Evolutionary conservation across 208 protist genomes (phyloP).

Genomic region (Trypanosoma lewisi): DNA sequence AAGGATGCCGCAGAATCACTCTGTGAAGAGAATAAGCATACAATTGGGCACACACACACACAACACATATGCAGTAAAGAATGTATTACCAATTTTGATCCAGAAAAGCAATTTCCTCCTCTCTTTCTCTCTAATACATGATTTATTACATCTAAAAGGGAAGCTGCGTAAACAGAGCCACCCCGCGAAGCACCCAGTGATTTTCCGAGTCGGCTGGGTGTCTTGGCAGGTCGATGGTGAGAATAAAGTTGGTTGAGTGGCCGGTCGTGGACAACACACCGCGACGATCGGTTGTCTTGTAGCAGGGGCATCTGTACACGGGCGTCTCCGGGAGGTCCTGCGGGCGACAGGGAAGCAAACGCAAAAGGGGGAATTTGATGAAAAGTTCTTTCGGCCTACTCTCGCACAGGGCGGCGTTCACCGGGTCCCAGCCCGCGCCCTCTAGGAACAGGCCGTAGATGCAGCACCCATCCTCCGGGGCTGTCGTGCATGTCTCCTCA

Average conservation of each 20-base stretch:
- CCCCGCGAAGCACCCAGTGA: conserved; percentile 92
- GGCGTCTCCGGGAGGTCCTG: conserved; percentile 50
- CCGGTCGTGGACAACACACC: conserved; percentile 97
- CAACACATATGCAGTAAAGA: too few species aligned
- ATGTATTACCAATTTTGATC: too few species aligned
- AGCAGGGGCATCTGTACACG: conserved; percentile 93
- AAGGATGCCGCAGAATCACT: too few species aligned
- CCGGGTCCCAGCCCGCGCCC: conserved; percentile 80
- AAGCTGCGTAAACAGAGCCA: conserved; percentile 88
- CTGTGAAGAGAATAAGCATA: too few species aligned
- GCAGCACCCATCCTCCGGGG: conserved; percentile 86
- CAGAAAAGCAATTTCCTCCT: not conserved
- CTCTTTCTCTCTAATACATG: conserved; percentile 5
- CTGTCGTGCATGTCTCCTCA: conserved; percentile 34
- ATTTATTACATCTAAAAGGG: conserved; percentile 64
- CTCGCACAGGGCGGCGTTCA: conserved; percentile 74
- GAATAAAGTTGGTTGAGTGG: conserved; percentile 97
- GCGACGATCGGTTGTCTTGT: conserved; percentile 93
- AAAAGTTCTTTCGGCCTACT: conserved; percentile 92
- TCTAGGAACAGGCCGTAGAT: conserved; percentile 90
- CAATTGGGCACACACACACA: too few species aligned
- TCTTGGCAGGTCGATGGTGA: conserved; percentile 87
- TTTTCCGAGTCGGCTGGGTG: conserved; percentile 53
- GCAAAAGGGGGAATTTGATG: conserved; percentile 81
- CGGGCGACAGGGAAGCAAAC: conserved; percentile 51